phyloP scores from a whole-genome alignment of 257 asterid species.

The Nicotiana knightiana region DNA sequence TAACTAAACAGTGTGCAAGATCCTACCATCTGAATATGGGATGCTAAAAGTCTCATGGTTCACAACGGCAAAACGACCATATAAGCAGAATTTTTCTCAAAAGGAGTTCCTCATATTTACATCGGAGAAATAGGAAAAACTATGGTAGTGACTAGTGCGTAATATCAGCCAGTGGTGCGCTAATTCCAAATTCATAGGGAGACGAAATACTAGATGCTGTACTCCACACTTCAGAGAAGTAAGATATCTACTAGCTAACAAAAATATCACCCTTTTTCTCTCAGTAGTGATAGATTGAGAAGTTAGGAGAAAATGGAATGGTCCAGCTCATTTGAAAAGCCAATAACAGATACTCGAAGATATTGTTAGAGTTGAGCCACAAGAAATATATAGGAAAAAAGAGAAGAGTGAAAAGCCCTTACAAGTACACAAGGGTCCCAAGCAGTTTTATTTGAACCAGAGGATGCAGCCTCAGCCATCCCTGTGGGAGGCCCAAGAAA shows the following conservation, averaged over 20 bases:
- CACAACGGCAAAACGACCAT: neutral
- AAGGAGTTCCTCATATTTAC: neutral
- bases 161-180: neutral
- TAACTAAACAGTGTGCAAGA: neutral
- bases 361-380: neutral
- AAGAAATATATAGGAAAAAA: neutral
- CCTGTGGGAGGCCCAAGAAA: conserved; percentile 98
- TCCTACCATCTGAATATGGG: neutral
- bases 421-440: conserved; percentile 89
- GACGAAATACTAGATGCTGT: neutral
- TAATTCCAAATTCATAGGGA: neutral
- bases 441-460: conserved; percentile 34
- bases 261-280: neutral
- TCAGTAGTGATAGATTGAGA: neutral
- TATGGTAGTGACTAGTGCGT: neutral
- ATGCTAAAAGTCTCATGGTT: neutral
- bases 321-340: neutral
- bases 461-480: conserved; percentile 48
- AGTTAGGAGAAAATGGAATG: neutral
- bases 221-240: neutral
- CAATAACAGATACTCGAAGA: neutral
- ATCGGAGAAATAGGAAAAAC: neutral
- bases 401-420: conserved; percentile 25
- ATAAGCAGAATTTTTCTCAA: neutral
- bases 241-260: neutral